These are phyloP conservation scores for Basidiobolus meristosporus DNA, from an alignment of 371 early-diverging fungal species.

Conservation along the genomic window DNA sequence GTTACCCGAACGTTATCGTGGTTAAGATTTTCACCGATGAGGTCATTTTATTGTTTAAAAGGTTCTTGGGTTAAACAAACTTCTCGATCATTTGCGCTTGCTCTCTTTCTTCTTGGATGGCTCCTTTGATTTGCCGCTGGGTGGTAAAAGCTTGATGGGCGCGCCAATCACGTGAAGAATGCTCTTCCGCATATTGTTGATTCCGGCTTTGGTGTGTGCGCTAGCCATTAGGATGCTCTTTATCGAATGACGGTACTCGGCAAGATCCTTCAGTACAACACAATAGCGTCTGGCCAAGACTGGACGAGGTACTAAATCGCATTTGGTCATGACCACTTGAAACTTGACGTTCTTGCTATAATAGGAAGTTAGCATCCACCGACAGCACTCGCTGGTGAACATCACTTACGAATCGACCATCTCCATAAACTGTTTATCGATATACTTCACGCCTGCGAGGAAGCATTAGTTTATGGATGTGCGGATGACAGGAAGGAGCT, in stretches of 20 bases:
- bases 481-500: neutral
- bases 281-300: slow-evolving; percentile 33
- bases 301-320: slow-evolving; percentile 41
- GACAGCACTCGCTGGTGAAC: neutral
- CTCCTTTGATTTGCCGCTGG: too few species aligned
- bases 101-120: too few species aligned
- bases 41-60: too few species aligned
- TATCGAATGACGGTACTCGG: slow-evolving; percentile 17
- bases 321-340: slow-evolving; percentile 65
- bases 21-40: too few species aligned
- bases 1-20: too few species aligned
- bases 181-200: slow-evolving; percentile 33
- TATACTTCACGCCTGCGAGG: slow-evolving; percentile 23
- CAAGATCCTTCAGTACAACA: slow-evolving; percentile 8
- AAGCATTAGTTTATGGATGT: slow-evolving; percentile 1
- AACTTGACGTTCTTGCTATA: slow-evolving; percentile 26
- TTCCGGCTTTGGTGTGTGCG: slow-evolving; percentile 26
- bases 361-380: neutral
- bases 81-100: too few species aligned
- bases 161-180: slow-evolving; percentile 10
- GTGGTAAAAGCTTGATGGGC: too few species aligned
- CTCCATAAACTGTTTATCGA: slow-evolving; percentile 31
- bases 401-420: slow-evolving; percentile 24
- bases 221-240: slow-evolving; percentile 27
- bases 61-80: too few species aligned